Base-by-base conservation (phyloP, 768 basidiomycete genomes). In the Termitomyces heimii region DNA sequence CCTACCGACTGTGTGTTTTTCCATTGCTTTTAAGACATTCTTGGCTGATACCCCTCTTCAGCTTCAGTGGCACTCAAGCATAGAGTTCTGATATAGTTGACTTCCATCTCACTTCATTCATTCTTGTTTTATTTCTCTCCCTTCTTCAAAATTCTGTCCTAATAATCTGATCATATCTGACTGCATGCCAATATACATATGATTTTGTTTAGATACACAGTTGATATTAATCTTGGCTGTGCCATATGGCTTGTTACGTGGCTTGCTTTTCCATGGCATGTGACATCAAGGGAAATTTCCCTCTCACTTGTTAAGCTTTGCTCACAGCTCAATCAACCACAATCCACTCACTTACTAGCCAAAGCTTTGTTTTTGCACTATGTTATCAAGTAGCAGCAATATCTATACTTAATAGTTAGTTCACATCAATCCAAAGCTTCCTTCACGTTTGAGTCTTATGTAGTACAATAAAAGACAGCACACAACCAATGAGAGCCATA, bases 401-500 rank as follows among this genome's bases (percentile, higher is more conserved):
- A 18, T 62, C 59, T 12, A 60, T 65, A 43, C 50, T 65, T 22
- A 63, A 65, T 35, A 61, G 65, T 64, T 49, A 50, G 63, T 40
- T 28, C 31, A 37, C 28, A 4, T n/a, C 29, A 16, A 49, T 22
- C 47, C 10, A 10, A 37, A 18, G 24, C 3, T 22, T 48, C 40
- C 20, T n/a, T n/a, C 6, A 31, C 31, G 13, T 14, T 13, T 10
- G 44, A n/a, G 31, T 53, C 56, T 62, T 16, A 67, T 42, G 34
- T 56, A 55, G 13, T 59, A 57, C 35, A 63, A 18, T 7, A 22
- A 12, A 34, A 35, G 24, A 20, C 54, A 47, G 54, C 65, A 60
- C n/a, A 58, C 18, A 35, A 37, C 46, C 20, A 62, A 57, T 18
- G 56, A 37, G 26, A 61, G 26, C 57, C 62, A 62, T 12, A 55